A percentile compares a stretch with the other conserved stretches of the same genome.
These are phyloP conservation scores for Plasmodium billcollinsi DNA, from an alignment of 169 alveolate species.

Conservation along the genomic window DNA sequence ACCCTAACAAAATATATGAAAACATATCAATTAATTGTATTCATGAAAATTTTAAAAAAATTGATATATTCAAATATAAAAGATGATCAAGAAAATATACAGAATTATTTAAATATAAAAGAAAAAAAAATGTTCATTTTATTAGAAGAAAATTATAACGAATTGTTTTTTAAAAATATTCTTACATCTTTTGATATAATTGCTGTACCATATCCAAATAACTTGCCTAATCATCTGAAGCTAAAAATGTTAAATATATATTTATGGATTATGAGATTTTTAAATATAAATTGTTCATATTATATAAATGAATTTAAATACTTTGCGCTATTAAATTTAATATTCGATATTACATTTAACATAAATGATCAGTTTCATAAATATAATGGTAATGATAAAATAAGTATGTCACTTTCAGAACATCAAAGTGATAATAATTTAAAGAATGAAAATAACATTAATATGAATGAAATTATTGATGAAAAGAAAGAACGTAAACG, in stretches of 20 bases:
- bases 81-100: conserved; percentile 16
- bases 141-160: conserved; percentile 3
- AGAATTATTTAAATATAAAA: conserved; percentile 3
- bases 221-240: conserved; percentile 16
- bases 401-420: neutral
- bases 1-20: neutral
- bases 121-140: neutral
- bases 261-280: conserved; percentile 36
- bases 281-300: conserved; percentile 8
- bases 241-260: conserved; percentile 21
- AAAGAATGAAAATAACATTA: neutral
- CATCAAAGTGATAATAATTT: neutral
- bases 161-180: conserved; percentile 22
- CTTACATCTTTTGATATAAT: conserved; percentile 24
- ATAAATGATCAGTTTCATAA: conserved; percentile 18
- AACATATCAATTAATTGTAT: neutral
- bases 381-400: neutral
- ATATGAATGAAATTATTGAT: neutral
- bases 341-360: conserved; percentile 30
- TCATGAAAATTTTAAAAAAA: conserved; percentile 6
- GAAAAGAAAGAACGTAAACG: neutral
- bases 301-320: conserved; percentile 46
- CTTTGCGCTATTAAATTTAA: neutral
- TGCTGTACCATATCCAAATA: conserved; percentile 13
- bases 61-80: conserved; percentile 16